Percentiles rank a stretch among this genome's conserved stretches.
phyloP scores from a whole-genome alignment of 1,284 basidiomycete genomes.

The Leccinum holopus region DNA sequence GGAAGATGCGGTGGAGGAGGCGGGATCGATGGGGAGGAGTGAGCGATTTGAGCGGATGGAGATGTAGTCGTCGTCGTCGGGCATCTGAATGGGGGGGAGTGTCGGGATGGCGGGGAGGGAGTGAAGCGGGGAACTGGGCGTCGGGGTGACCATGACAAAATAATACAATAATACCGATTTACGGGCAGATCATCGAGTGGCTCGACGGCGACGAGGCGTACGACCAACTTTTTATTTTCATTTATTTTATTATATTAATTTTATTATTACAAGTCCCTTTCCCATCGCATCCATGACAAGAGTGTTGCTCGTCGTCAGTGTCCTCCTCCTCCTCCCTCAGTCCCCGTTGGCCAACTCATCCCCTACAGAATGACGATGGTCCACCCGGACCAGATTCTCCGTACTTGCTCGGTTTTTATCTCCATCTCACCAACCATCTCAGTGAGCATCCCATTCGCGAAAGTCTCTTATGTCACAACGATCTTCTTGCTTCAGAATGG shows the following conservation, averaged over 20 bases:
- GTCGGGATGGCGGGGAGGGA: constrained; percentile 44
- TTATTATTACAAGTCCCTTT: background rate
- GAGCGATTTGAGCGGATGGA: constrained; percentile 13
- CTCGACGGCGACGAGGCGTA: constrained; percentile 12
- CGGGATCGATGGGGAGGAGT: constrained; percentile 34
- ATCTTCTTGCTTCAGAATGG: constrained; percentile 54
- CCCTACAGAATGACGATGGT: constrained; percentile 79
- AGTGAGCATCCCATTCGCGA: constrained; percentile 42
- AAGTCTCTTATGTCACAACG: constrained; percentile 11
- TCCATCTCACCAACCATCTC: constrained; percentile 60
- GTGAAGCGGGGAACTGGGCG: constrained; percentile 20
- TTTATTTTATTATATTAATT: background rate
- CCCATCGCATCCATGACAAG: constrained; percentile 22
- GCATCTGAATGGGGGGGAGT: constrained; percentile 47
- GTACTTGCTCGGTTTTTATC: constrained; percentile 79
- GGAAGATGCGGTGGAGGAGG: constrained; percentile 33
- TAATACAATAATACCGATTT: background rate
- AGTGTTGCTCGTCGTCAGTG: constrained; percentile 59
- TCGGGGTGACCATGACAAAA: constrained; percentile 23
- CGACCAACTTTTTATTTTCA: constrained; percentile 12
- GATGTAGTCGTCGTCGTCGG: constrained; percentile 28
- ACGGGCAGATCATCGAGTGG: background rate
- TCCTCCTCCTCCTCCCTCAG: background rate
- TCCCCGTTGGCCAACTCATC: constrained; percentile 7
- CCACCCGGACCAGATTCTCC: constrained; percentile 80